These are phyloP conservation scores for Buddleja alternifolia DNA, from an alignment of 257 asterid genomes.

Conservation along the genomic window DNA sequence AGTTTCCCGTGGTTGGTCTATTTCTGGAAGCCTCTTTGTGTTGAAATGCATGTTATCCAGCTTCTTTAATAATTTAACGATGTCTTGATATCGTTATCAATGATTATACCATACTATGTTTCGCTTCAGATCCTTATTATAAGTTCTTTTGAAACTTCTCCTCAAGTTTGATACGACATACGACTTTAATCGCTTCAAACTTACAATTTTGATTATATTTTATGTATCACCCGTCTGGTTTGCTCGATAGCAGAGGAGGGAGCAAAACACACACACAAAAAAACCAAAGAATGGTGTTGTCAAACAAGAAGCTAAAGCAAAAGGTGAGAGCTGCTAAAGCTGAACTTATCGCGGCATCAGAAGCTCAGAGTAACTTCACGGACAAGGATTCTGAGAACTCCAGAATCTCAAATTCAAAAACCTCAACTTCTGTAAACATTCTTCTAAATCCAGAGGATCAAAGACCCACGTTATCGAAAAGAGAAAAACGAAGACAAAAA, in stretches of 20 bases:
- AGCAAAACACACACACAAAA: too few relatives aligned
- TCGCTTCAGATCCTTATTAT: not conserved
- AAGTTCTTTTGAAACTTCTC: not conserved
- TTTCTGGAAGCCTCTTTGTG: not conserved
- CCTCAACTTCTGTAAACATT: slow-evolving; percentile 22
- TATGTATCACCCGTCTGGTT: slow-evolving; percentile 14
- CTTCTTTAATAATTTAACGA: not conserved
- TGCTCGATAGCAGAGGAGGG: slow-evolving; percentile 25
- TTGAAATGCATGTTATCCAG: not conserved
- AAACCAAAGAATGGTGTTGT: slow-evolving; percentile 57
- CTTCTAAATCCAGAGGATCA: slow-evolving; percentile 29
- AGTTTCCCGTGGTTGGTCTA: not conserved
- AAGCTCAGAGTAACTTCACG: slow-evolving; percentile 32
- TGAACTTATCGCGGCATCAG: slow-evolving; percentile 47
- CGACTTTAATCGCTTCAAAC: not conserved
- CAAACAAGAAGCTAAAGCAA: slow-evolving; percentile 84
- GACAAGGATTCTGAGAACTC: slow-evolving; percentile 21
- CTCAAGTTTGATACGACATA: slow-evolving; percentile 18
- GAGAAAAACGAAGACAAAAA: slow-evolving; percentile 59
- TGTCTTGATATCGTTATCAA: not conserved
- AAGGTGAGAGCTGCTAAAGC: slow-evolving; percentile 71
- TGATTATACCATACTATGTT: not conserved
- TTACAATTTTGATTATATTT: not conserved
- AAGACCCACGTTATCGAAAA: slow-evolving; percentile 48
- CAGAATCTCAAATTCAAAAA: slow-evolving; percentile 20